phyloP scores from a whole-genome alignment of 148 eudicot genomes.

The Amaranthus hypochondriacus region DNA sequence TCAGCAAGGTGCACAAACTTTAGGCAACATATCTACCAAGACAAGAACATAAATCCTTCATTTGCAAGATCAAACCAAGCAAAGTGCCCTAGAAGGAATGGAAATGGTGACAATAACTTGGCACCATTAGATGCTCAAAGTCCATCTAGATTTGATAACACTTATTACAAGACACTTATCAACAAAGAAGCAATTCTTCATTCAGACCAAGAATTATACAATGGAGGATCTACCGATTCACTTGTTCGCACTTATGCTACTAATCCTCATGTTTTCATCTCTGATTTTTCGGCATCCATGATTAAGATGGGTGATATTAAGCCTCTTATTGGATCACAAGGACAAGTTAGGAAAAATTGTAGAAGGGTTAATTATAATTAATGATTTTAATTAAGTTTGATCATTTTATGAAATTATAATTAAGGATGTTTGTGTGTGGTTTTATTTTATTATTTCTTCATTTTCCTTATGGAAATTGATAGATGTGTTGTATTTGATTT shows the following conservation, averaged over 20 bases:
- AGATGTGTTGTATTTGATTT: background rate
- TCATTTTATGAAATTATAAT: background rate
- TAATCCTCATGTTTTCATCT: constrained; percentile 24
- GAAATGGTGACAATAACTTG: constrained; percentile 42
- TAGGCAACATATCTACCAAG: constrained; percentile 45
- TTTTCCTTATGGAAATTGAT: too few relatives aligned
- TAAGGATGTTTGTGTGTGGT: background rate
- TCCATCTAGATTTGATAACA: constrained; percentile 37
- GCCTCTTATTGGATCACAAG: constrained; percentile 41
- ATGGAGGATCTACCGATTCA: constrained; percentile 35
- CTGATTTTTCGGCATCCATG: constrained; percentile 39
- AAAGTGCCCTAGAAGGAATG: constrained; percentile 34
- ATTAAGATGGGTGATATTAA: constrained; percentile 46
- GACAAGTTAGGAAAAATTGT: constrained; percentile 42
- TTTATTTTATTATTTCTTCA: background rate
- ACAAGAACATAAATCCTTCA: constrained; percentile 41
- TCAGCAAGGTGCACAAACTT: constrained; percentile 43
- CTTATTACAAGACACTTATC: constrained; percentile 33
- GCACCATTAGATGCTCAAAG: constrained; percentile 36
- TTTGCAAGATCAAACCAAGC: constrained; percentile 33
- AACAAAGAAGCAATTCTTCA: constrained; percentile 32
- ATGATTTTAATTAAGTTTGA: background rate
- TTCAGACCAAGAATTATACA: constrained; percentile 46
- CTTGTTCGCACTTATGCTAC: constrained; percentile 29
- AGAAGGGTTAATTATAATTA: constrained; percentile 25